phyloP scores from a whole-genome alignment of 768 basidiomycete species.

The Phylloporus scabripes region DNA sequence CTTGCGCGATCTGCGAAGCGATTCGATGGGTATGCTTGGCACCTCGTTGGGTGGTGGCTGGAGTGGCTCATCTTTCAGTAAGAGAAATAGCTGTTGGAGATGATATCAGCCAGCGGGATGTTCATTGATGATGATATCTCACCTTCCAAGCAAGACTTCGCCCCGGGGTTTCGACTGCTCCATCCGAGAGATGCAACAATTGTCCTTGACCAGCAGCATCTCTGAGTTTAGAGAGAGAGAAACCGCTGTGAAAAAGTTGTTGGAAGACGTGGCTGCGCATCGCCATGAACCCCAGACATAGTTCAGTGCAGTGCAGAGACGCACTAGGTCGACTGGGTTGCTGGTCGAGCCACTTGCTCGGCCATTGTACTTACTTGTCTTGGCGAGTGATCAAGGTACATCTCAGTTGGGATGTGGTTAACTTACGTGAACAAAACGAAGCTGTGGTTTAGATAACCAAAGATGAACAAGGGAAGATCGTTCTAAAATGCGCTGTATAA shows the following conservation, averaged over 20 bases:
- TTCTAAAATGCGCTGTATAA: no score
- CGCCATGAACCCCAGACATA: conserved; percentile 1
- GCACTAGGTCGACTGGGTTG: conserved; percentile 21
- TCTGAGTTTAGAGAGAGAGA: conserved; percentile 56
- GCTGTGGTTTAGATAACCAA: no score
- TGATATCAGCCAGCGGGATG: conserved; percentile 16
- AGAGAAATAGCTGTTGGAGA: conserved; percentile 57
- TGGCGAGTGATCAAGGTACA: neutral
- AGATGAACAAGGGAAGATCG: no score
- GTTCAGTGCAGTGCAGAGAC: conserved; percentile 6
- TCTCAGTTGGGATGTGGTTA: no score
- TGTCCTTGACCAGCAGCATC: conserved; percentile 61
- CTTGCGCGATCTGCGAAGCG: conserved; percentile 46
- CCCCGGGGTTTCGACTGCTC: conserved; percentile 51
- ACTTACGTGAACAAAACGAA: no score
- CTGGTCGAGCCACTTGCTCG: conserved; percentile 24
- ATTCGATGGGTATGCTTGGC: conserved; percentile 34
- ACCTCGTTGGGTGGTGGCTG: conserved; percentile 40
- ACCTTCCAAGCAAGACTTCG: conserved; percentile 85
- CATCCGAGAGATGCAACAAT: conserved; percentile 42
- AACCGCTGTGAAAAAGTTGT: conserved; percentile 46
- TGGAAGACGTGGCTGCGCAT: conserved; percentile 38
- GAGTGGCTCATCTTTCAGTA: conserved; percentile 56
- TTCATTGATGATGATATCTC: conserved; percentile 13
- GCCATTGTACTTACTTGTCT: conserved; percentile 15